Conservation (phyloP, 371 early-diverging fungal genomes). For the Mortierella sp. region DNA sequence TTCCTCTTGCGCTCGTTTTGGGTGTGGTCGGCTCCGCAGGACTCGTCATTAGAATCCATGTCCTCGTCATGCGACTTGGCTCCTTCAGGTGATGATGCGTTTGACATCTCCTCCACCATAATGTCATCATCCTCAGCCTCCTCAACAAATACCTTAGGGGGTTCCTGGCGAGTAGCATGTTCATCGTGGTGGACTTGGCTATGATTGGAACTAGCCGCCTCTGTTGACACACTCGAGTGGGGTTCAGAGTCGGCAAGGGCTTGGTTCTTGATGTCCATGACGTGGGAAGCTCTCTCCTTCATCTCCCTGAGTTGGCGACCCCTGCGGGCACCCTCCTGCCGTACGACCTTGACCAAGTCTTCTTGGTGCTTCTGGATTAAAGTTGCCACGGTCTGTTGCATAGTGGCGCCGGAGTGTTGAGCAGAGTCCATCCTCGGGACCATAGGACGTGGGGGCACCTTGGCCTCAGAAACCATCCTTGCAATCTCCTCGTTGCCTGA, state of each 20-base stretch:
- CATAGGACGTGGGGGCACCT: constrained; percentile 29
- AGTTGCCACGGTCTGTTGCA: constrained; percentile 18
- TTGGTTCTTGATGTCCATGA: constrained; percentile 29
- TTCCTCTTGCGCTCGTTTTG: constrained; percentile 35
- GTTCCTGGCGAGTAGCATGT: background rate
- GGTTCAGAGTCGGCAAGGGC: background rate
- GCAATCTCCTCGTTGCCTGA: constrained; percentile 22
- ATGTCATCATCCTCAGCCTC: constrained; percentile 53
- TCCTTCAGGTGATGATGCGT: constrained; percentile 48
- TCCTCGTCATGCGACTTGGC: constrained; percentile 29
- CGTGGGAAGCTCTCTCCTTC: constrained; percentile 20
- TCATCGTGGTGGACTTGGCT: background rate
- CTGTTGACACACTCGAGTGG: background rate
- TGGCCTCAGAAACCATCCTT: constrained; percentile 20
- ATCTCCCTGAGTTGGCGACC: constrained; percentile 24
- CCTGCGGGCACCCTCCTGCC: constrained; percentile 27
- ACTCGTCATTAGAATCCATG: constrained; percentile 42
- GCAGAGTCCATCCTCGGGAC: constrained; percentile 21
- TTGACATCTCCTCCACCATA: constrained; percentile 51
- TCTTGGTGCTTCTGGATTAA: constrained; percentile 31
- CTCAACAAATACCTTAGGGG: constrained; percentile 16
- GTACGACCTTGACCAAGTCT: constrained; percentile 31
- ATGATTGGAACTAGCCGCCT: background rate
- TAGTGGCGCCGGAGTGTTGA: background rate
- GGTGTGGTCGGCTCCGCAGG: constrained; percentile 1